Conservation (phyloP, 2,329 filamentous ascomycete genomes). For the Fusarium longipes region DNA sequence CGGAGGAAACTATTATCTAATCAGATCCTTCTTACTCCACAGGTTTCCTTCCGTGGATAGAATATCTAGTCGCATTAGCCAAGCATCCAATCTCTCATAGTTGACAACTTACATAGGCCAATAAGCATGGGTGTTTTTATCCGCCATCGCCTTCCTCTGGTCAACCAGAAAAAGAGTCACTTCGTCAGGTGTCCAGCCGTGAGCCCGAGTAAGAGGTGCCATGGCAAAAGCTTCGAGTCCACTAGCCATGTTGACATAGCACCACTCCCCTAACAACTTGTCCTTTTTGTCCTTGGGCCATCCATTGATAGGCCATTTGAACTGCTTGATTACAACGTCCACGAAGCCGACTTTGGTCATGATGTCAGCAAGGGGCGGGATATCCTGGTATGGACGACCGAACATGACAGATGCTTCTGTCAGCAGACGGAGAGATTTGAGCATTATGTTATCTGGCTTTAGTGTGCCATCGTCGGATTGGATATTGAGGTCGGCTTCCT, state of each 20-base stretch:
- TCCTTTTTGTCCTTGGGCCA: constrained; percentile 33
- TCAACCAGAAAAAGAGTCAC: constrained; percentile 24
- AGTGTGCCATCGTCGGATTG: constrained; percentile 39
- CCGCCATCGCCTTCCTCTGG: constrained; percentile 24
- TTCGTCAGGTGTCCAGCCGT: constrained; percentile 26
- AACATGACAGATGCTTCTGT: constrained; percentile 43
- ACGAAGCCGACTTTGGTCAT: constrained; percentile 38
- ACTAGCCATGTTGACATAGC: constrained; percentile 16
- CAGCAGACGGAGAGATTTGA: constrained; percentile 35
- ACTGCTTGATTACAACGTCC: constrained; percentile 23
- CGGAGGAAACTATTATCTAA: fast-evolving
- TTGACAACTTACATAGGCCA: constrained; percentile 24
- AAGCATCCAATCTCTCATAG: fast-evolving
- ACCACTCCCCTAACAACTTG: constrained; percentile 36
- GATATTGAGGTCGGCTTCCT: constrained; percentile 28
- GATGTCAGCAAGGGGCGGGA: constrained; percentile 20
- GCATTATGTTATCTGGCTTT: constrained; percentile 26
- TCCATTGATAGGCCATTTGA: constrained; percentile 38
- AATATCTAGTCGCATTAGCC: constrained; percentile 6
- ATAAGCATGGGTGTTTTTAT: constrained; percentile 19
- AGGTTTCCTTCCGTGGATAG: constrained; percentile 20
- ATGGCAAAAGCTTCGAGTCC: constrained; percentile 38
- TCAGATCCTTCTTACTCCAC: fast-evolving
- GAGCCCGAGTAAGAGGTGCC: constrained; percentile 29
- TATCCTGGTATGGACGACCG: constrained; percentile 27